These are phyloP conservation scores for Xylaria sp. DNA, from an alignment of 2,329 filamentous ascomycete species.

Conservation along the genomic window DNA sequence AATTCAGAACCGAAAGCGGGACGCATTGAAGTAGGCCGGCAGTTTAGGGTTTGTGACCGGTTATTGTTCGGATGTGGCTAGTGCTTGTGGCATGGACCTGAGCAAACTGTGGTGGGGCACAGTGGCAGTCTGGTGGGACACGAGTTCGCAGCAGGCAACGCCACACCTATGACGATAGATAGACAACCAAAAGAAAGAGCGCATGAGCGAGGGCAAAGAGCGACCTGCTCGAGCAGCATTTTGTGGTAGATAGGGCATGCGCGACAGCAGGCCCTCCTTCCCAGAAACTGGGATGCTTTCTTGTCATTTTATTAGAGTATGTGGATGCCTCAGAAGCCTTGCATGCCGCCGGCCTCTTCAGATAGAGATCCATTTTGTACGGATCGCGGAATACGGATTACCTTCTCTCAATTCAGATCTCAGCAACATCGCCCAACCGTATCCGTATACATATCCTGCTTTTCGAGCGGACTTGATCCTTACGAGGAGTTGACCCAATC, in stretches of 20 bases:
- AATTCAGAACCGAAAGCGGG: constrained; percentile 19
- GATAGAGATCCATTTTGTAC: no score
- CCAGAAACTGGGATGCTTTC: no score
- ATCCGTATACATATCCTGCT: neutral
- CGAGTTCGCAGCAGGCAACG: neutral
- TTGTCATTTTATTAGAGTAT: no score
- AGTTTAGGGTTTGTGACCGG: constrained; percentile 31
- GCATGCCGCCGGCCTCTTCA: no score
- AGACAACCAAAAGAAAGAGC: neutral
- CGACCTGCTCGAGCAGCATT: neutral
- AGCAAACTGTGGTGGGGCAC: constrained; percentile 5
- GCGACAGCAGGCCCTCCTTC: no score
- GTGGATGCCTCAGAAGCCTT: no score
- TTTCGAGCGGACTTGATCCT: neutral
- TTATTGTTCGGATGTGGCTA: constrained; percentile 24
- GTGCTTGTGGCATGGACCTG: neutral
- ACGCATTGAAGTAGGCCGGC: constrained; percentile 28
- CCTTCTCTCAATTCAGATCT: neutral
- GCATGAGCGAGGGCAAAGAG: neutral
- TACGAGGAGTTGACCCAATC: neutral
- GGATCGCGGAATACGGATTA: no score
- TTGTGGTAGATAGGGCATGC: no score
- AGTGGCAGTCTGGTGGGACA: neutral
- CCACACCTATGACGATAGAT: neutral
- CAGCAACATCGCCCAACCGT: no score